Evolutionary conservation across 2,329 filamentous ascomycete species (phyloP), one percentile per base, ranked within the genome.

Genomic region (Teratosphaeria epicoccoides): DNA sequence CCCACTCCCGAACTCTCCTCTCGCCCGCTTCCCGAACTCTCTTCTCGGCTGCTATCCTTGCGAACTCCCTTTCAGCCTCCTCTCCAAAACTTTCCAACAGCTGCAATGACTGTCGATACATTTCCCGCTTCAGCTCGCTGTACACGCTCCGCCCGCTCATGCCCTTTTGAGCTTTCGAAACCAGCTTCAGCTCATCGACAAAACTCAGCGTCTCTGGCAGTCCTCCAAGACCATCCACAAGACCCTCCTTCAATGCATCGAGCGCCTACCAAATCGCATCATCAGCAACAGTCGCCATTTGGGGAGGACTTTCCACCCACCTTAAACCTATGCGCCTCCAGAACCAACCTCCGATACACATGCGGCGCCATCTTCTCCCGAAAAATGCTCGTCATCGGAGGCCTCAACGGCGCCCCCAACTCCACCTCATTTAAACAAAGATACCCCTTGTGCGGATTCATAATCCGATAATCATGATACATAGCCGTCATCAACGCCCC

Each of bases 341-440:
- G 76, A 6, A 88, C 79, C 56, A 91, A 70, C 43, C 73, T 71
- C 29, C 85, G 76, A 65, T 83, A 85, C 0, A 76, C 74, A 2
- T 63, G 53, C 1, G 75, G 67, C 0, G 76, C 61, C 2, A 84
- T 66, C 69, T 91, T 93, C 59, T 83, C 72, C 12, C 85, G 76
- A 72, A 93, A 91, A 57, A 93, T 79, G 47, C 76, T 74, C 50
- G 78, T 79, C 85, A 94, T 89, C 53, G 85, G 76, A 2, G 86
- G 77, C 58, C 82, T 79, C 29, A 93, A 77, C n/a, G 84, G 80
- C 1, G 84, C 83, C 49, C 87, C 87, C 55, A 93, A 85, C 58
- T 89, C 82, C 12, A 93, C 75, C 71, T 93, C 87, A 68, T 91
- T 91, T 59, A 93, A 72, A 69, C 87, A 91, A 37, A 87, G 68